These are phyloP conservation scores for Myxozyma nipponensis DNA, from an alignment of 805 yeast genomes.

Conservation along the genomic window DNA sequence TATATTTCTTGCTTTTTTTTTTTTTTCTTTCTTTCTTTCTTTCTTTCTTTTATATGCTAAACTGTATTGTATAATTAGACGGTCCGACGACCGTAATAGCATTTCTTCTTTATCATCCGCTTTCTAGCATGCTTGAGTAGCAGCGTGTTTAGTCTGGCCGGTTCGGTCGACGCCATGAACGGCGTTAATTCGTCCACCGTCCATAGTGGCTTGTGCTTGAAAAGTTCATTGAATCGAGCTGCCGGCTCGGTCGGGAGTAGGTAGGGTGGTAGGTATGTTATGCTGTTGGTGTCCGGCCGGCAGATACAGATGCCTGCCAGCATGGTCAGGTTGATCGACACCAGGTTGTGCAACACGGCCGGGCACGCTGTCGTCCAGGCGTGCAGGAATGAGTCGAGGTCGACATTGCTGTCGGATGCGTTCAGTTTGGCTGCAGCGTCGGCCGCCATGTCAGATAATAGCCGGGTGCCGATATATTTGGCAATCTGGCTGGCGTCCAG, in stretches of 20 bases:
- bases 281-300: conserved; percentile 43
- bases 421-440: conserved; percentile 38
- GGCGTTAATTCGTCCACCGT: conserved; percentile 59
- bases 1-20: background rate
- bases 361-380: conserved; percentile 42
- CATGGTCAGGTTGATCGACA: conserved; percentile 52
- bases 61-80: background rate
- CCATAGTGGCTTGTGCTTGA: conserved; percentile 58
- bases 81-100: background rate
- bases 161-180: conserved; percentile 45
- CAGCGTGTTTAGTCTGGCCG: conserved; percentile 53
- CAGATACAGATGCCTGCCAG: conserved; percentile 54
- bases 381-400: conserved; percentile 23
- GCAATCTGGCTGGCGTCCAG: conserved; percentile 48
- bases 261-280: conserved; percentile 51
- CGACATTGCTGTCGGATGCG: conserved; percentile 37
- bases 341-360: conserved; percentile 43
- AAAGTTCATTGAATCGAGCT: conserved; percentile 50
- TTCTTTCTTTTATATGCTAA: background rate
- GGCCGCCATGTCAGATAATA: conserved; percentile 43
- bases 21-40: background rate
- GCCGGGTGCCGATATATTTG: conserved; percentile 60
- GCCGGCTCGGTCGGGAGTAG: conserved; percentile 48
- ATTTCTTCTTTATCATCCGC: conserved; percentile 35
- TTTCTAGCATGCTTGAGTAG: conserved; percentile 61